Evolutionary conservation across 192 early-diverging fungal genomes (phyloP).

Genomic region (Cetraspora pellucida): DNA sequence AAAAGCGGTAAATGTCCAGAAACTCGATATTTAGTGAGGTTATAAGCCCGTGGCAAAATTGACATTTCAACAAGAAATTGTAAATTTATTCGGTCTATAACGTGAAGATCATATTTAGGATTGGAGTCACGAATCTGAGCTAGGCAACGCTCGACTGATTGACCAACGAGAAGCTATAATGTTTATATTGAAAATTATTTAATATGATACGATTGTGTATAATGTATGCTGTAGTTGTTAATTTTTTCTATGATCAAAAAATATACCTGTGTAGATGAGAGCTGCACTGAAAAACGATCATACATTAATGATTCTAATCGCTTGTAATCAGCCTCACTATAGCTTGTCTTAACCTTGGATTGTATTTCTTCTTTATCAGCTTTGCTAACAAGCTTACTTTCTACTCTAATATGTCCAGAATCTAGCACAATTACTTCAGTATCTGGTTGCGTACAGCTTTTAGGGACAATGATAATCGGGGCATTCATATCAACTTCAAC

Average conservation of each 20-base stretch:
- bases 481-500: constrained; percentile 95
- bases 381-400: constrained; percentile 79
- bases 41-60: constrained; percentile 76
- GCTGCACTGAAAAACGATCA: constrained; percentile 82
- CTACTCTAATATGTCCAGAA: constrained; percentile 88
- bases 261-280: constrained; percentile 82
- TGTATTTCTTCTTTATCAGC: constrained; percentile 69
- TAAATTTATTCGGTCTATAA: constrained; percentile 89
- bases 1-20: constrained; percentile 81
- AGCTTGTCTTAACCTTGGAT: constrained; percentile 61
- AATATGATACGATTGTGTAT: no score
- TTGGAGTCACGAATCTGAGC: constrained; percentile 61
- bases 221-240: no score
- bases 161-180: constrained; percentile 69
- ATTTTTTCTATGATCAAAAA: no score
- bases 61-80: constrained; percentile 80
- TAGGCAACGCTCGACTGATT: constrained; percentile 73
- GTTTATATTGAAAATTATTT: no score
- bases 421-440: constrained; percentile 83
- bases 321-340: constrained; percentile 67
- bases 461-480: constrained; percentile 90
- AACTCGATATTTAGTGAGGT: constrained; percentile 75
- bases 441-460: constrained; percentile 58
- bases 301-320: constrained; percentile 83
- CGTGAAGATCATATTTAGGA: constrained; percentile 64